Conservation (phyloP, 805 yeast genomes). For the Pichia cephalocereana region DNA sequence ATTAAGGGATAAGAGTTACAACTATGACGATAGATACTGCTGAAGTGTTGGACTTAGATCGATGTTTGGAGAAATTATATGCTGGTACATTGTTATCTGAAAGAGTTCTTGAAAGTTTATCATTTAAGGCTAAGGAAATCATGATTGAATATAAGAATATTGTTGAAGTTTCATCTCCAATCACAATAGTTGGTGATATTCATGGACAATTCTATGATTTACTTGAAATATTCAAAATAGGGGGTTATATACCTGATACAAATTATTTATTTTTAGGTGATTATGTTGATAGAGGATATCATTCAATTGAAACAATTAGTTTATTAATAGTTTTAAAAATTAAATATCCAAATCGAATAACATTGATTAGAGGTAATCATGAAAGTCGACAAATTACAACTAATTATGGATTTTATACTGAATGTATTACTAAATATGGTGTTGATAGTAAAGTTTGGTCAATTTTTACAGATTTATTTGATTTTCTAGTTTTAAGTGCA, state of each 20-base stretch:
- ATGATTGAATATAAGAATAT: constrained; percentile 78
- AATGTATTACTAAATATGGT: constrained; percentile 85
- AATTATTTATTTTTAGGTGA: constrained; percentile 92
- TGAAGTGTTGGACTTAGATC: constrained; percentile 46
- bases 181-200: constrained; percentile 94
- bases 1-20: too few relatives aligned
- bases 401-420: constrained; percentile 93
- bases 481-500: constrained; percentile 79
- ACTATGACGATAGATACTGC: constrained; percentile 5
- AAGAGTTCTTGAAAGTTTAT: constrained; percentile 57
- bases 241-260: constrained; percentile 89
- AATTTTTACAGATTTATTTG: constrained; percentile 86
- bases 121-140: constrained; percentile 75
- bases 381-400: constrained; percentile 96
- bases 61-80: constrained; percentile 59
- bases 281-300: constrained; percentile 93
- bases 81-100: constrained; percentile 62
- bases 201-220: constrained; percentile 96
- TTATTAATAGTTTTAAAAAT: constrained; percentile 73
- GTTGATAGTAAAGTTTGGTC: constrained; percentile 69
- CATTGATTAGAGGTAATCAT: constrained; percentile 86
- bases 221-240: constrained; percentile 85
- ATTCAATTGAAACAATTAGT: constrained; percentile 87
- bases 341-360: constrained; percentile 78
- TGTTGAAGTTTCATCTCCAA: constrained; percentile 74